Base-by-base conservation (phyloP, 768 basidiomycete species). In the Cyclocybe cylindracea region DNA sequence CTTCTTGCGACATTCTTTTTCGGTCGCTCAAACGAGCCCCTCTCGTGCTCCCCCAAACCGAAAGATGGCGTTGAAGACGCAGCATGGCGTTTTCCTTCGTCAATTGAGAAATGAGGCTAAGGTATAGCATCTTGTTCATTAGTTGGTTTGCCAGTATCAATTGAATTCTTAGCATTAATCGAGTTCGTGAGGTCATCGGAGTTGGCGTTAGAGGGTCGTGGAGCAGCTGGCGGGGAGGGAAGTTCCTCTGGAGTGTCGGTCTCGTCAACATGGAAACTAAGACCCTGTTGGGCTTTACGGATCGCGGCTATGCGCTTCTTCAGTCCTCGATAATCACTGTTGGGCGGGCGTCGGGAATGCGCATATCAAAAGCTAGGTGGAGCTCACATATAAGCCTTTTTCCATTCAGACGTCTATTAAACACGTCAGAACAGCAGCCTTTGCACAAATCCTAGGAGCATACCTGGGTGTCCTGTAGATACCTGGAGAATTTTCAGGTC, bases 391-490 rank as follows among this genome's bases (percentile, higher is more conserved):
- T 88, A 86, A 1, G 16, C 1, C 16, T 74, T 80, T 57, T 83
- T 83, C 86, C 86, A 91, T 68, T 91, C 89, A 2, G 87, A 83
- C 31, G 79, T 83, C 89, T 90, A 19, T 16, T 33, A 31, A 16
- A 24, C 24, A 38, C 43, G 39, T 54, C 33, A 57, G 18, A 56
- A 42, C 47, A 31, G 33, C 16, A 16, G 16, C 16, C 50, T 16
- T 31, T 34, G 36, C 29, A 36, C 19, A 32, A 35, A 10, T 47
- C n/a, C 32, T 45, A 43, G 35, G 7, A 44, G 9, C 19, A 48
- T 41, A 82, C 87, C 75, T 86, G 85, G 16, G 82, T 84, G 61
- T 89, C 86, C 57, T 82, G 72, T n/a, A 89, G 72, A 65, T 87
- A 84, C 55, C 87, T 89, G 38, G 52, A 32, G 44, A 39, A 8